Evolutionary conservation across 805 yeast species (phyloP), one percentile per base, ranked within the genome.

Genomic region (Clavispora phyllophila): DNA sequence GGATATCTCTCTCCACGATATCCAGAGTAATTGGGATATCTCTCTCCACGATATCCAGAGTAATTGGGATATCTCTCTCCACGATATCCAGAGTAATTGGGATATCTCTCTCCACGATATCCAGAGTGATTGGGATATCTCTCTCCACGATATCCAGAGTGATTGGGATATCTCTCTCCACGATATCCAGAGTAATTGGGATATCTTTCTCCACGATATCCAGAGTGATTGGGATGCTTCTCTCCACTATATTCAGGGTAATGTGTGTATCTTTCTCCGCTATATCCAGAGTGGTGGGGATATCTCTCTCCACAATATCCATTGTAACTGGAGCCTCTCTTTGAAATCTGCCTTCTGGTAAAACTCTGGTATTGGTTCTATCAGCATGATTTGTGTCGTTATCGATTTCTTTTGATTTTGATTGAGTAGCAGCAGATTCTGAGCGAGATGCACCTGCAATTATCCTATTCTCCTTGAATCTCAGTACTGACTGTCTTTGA

Each of bases 391-490:
- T n/a, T n/a, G n/a, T n/a, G n/a, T n/a, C n/a, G n/a, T n/a, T n/a
- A n/a, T n/a, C n/a, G n/a, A n/a, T n/a, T n/a, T n/a, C n/a, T n/a
- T n/a, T n/a, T n/a, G n/a, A n/a, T n/a, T 22, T 22, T 7, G 10
- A 9, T 25, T 25, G 5, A 4, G 4, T 12, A 10, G 27, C 27
- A 15, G 25, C 9, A 15, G 13, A 20, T 6, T 13, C 19, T 2
- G 37, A 26, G 7, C 32, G 29, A 18, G 45, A 36, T 8, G 24
- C 27, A 1, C 38, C 42, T 4, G 44, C 13, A 3, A 28, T 47
- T 28, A 42, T 52, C 44, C 27, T 45, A 38, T 48, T 41, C 41
- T 51, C 57, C 43, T 38, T 51, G 44, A 51, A 58, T 41, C 39
- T 52, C 52, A 44, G 58, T 10, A 50, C 27, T 22, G 51, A 49